Evolutionary conservation across 164 flowering plant genomes (phyloP).

Genomic region (Chloranthus sessilifolius): DNA sequence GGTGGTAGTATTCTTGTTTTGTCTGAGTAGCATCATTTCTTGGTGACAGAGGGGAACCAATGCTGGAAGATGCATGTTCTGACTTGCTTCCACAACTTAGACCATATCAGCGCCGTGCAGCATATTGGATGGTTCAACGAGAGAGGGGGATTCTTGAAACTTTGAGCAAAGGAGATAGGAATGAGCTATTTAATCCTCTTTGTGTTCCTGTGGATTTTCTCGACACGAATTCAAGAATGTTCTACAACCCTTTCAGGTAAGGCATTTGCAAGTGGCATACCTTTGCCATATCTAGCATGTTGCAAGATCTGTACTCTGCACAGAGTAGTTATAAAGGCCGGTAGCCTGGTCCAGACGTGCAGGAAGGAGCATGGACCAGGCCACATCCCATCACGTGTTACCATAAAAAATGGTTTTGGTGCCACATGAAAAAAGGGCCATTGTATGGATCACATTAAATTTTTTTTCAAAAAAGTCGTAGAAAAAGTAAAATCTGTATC

Average conservation of each 20-base stretch:
- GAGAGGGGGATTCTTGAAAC: conserved; percentile 40
- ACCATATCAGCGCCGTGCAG: conserved; percentile 97
- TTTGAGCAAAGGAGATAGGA: conserved; percentile 17
- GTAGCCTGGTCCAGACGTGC: too few species aligned
- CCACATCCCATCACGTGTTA: too few species aligned
- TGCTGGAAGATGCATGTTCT: conserved; percentile 66
- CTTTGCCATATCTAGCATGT: too few species aligned
- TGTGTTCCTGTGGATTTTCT: conserved; percentile 62
- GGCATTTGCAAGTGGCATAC: not conserved
- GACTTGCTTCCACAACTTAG: conserved; percentile 76
- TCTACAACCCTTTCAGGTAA: conserved; percentile 92
- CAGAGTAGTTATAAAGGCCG: too few species aligned
- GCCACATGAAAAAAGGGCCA: too few species aligned
- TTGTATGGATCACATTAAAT: too few species aligned
- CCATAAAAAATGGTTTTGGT: too few species aligned
- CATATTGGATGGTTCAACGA: conserved; percentile 87
- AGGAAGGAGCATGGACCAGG: too few species aligned
- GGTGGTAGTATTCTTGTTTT: not conserved
- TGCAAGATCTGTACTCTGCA: too few species aligned
- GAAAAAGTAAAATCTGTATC: too few species aligned
- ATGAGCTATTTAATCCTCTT: conserved; percentile 45
- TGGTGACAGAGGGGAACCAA: conserved; percentile 46
- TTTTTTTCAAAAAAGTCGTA: too few species aligned
- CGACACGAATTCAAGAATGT: conserved; percentile 52
- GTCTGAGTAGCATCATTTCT: not conserved